Percentiles rank a stretch among this genome's conserved stretches.
Evolutionary conservation across 1,284 basidiomycete genomes (phyloP).

Genomic region (Marasmius sp.): DNA sequence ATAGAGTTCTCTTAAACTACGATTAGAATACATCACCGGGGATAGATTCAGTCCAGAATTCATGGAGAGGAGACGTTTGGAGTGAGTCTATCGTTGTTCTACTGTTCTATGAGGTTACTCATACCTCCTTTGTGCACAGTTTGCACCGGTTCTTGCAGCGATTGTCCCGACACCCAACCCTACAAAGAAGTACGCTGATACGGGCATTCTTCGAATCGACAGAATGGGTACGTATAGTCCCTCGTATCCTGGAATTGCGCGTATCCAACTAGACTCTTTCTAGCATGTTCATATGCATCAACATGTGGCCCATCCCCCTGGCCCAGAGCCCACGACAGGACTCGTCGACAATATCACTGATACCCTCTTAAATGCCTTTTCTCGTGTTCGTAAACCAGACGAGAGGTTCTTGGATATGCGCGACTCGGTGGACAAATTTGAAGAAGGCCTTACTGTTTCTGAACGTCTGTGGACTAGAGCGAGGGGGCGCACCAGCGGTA

Average conservation of each 20-base stretch:
- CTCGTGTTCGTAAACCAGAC: slow-evolving; percentile 94
- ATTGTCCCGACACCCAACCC: slow-evolving; percentile 87
- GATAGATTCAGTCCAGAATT: slow-evolving; percentile 97
- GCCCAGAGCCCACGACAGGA: slow-evolving; percentile 75
- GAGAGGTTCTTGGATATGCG: slow-evolving; percentile 92
- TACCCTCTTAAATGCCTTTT: slow-evolving; percentile 92
- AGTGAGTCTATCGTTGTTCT: slow-evolving; percentile 55
- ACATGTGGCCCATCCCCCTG: slow-evolving; percentile 85
- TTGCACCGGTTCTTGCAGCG: slow-evolving; percentile 93
- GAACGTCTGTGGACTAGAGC: slow-evolving; percentile 81
- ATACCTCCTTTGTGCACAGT: slow-evolving; percentile 40
- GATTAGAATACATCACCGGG: slow-evolving; percentile 91
- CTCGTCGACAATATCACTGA: slow-evolving; percentile 94
- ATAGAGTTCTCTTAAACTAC: slow-evolving; percentile 1
- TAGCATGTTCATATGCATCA: slow-evolving; percentile 96
- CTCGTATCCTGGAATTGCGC: neutral
- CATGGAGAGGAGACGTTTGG: slow-evolving; percentile 86
- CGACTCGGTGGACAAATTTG: slow-evolving; percentile 91
- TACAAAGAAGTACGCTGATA: slow-evolving; percentile 89
- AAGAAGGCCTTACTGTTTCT: slow-evolving; percentile 82
- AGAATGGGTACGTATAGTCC: slow-evolving; percentile 81
- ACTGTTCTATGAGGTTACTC: slow-evolving; percentile 4
- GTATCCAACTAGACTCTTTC: slow-evolving; percentile 2
- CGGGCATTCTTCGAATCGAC: slow-evolving; percentile 93
- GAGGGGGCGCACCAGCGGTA: slow-evolving; percentile 82